Evolutionary conservation across 805 yeast species (phyloP), one percentile per base, ranked within the genome.

Genomic region (Kodamaea nitidulidarum): DNA sequence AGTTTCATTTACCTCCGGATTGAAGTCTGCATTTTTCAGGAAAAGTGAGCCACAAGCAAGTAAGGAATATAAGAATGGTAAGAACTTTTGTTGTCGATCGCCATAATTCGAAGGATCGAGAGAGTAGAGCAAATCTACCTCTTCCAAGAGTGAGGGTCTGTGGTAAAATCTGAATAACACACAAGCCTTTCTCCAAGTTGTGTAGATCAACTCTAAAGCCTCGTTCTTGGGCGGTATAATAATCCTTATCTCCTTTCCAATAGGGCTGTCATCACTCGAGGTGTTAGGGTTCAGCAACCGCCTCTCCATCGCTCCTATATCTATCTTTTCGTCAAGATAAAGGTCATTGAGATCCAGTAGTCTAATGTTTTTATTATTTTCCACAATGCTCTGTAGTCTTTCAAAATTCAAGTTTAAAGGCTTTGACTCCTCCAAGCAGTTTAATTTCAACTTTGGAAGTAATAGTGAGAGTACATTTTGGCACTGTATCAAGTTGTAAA

Each of bases 41-140:
- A 88, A 86, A 26, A 88, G 65, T 3, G 88, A 85, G 11, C 96
- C 96, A 46, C 88, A 86, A 0, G 96, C 95, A 63, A 88, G 71
- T n/a, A 87, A 84, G 1, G 93, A 78, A 60, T 88, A 88, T 30
- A 88, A 79, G 44, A 88, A 70, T 0, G 96, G 95, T 38, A 86
- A 62, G 45, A 87, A 83, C 48, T 78, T 75, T 43, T 77, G 82
- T 55, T 86, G 95, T 43, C 83, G 73, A 47, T 81, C 80, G 2
- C 86, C 78, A 57, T 80, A 83, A 42, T 76, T 75, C 11, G 73
- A 70, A 1, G 95, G 91, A 51, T 84, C 88, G 7, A 85, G 72
- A 32, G 80, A 82, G 59, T 87, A 88, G 18, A 88, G 63, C 40
- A 84, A 76, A 48, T 84, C 90, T 18, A 88, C 66, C 47, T 84